Percentiles rank a stretch among this genome's conserved stretches.
phyloP scores from a whole-genome alignment of 805 yeast genomes.

The Cyberlindnera misumaiensis region DNA sequence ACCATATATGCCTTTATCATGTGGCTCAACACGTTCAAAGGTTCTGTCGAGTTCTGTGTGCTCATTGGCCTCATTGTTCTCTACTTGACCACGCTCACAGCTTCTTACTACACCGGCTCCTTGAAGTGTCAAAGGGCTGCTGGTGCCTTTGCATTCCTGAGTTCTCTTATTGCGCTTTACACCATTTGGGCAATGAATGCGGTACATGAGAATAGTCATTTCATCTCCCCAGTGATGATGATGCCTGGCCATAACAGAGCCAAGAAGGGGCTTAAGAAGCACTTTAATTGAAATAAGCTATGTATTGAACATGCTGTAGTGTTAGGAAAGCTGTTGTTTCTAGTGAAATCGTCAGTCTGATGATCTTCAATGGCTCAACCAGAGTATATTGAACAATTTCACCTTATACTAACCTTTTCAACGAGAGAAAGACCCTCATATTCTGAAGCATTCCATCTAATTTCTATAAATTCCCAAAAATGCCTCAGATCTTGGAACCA shows the following conservation, averaged over 20 bases:
- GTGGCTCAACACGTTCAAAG: slow-evolving; percentile 40
- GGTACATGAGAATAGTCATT: slow-evolving; percentile 4
- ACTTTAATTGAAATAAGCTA: too few relatives aligned
- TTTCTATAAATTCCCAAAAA: too few relatives aligned
- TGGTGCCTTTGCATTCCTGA: slow-evolving; percentile 39
- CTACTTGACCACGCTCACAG: slow-evolving; percentile 31
- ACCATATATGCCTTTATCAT: slow-evolving; percentile 41
- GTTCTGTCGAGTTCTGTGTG: slow-evolving; percentile 41
- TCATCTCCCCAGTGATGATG: slow-evolving; percentile 9
- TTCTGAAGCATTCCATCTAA: too few relatives aligned
- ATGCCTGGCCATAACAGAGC: slow-evolving; percentile 10
- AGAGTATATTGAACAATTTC: too few relatives aligned
- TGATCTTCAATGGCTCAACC: too few relatives aligned
- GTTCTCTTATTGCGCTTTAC: slow-evolving; percentile 39
- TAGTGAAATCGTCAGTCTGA: too few relatives aligned
- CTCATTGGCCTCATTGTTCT: slow-evolving; percentile 11
- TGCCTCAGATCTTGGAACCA: too few relatives aligned
- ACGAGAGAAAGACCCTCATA: too few relatives aligned
- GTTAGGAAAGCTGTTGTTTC: too few relatives aligned
- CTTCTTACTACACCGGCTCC: slow-evolving; percentile 34
- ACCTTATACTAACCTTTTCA: too few relatives aligned
- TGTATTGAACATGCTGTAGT: too few relatives aligned
- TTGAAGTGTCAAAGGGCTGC: slow-evolving; percentile 34
- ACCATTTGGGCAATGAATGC: slow-evolving; percentile 42
- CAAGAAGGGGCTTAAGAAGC: too few relatives aligned